Conservation (phyloP, 768 basidiomycete species). For the Peribolospora kevripleyi region DNA sequence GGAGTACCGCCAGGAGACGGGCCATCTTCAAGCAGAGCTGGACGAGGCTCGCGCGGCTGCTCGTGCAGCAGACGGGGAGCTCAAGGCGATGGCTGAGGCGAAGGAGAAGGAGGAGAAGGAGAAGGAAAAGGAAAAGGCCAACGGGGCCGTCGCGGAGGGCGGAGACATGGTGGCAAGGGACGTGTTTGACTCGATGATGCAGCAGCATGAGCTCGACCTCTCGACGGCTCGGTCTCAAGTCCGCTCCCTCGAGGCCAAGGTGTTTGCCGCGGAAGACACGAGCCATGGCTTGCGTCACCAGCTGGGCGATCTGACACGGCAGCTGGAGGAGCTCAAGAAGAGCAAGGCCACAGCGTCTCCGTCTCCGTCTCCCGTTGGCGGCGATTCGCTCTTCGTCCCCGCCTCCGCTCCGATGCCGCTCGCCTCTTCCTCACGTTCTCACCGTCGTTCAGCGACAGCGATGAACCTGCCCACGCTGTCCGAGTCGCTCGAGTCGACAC, state of each 20-base stretch:
- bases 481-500: no score
- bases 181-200: slow-evolving; percentile 38
- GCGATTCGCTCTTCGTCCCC: no score
- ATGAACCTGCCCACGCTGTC: no score
- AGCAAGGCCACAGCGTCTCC: slow-evolving; percentile 11
- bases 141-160: not conserved
- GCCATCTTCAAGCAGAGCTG: not conserved
- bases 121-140: not conserved
- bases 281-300: slow-evolving; percentile 46
- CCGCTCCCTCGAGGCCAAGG: slow-evolving; percentile 42
- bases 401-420: no score
- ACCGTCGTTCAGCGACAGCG: no score
- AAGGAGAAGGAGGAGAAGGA: not conserved
- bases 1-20: not conserved
- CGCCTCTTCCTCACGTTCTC: no score
- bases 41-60: not conserved
- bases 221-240: slow-evolving; percentile 58
- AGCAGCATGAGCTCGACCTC: slow-evolving; percentile 56
- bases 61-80: not conserved
- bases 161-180: not conserved
- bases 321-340: slow-evolving; percentile 20
- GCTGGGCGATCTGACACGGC: slow-evolving; percentile 38
- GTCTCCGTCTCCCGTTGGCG: slow-evolving; percentile 13
- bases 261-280: slow-evolving; percentile 48
- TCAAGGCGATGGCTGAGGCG: not conserved